phyloP scores from a whole-genome alignment of 495 filamentous ascomycete genomes.

The Choiromyces venosus region DNA sequence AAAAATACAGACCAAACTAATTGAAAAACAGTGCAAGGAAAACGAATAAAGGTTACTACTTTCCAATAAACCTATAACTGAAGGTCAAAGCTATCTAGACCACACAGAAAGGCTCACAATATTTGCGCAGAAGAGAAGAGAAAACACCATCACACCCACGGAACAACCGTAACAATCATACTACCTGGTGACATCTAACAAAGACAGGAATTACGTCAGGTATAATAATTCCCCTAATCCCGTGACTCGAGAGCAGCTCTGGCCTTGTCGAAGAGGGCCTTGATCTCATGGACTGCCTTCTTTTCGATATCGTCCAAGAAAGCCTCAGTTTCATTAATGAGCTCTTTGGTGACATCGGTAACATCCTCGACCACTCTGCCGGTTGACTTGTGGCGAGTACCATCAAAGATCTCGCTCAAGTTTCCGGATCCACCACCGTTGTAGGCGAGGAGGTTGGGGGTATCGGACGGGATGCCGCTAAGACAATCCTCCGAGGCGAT shows the following conservation, averaged over 20 bases:
- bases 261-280: conserved; percentile 36
- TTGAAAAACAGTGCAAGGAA: conserved; percentile 21
- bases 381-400: conserved; percentile 49
- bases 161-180: conserved; percentile 6
- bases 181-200: conserved; percentile 12
- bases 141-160: conserved; percentile 17
- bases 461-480: conserved; percentile 75
- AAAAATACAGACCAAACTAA: conserved; percentile 36
- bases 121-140: conserved; percentile 11
- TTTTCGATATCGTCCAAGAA: conserved; percentile 60
- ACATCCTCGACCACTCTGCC: conserved; percentile 53
- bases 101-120: not conserved
- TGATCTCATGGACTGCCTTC: conserved; percentile 43
- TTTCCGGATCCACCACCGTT: conserved; percentile 94
- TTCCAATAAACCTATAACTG: conserved; percentile 5
- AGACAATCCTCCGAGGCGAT: conserved; percentile 78
- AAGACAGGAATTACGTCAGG: conserved; percentile 17
- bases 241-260: conserved; percentile 34
- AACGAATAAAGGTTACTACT: conserved; percentile 27
- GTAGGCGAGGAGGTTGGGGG: conserved; percentile 89
- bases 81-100: conserved; percentile 4
- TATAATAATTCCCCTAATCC: conserved; percentile 13
- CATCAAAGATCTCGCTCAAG: conserved; percentile 74
- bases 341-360: conserved; percentile 52
- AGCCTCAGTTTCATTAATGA: conserved; percentile 61